These are phyloP conservation scores for Geotrichum europaeum DNA, from an alignment of 1,139 yeast genomes.

Conservation along the genomic window DNA sequence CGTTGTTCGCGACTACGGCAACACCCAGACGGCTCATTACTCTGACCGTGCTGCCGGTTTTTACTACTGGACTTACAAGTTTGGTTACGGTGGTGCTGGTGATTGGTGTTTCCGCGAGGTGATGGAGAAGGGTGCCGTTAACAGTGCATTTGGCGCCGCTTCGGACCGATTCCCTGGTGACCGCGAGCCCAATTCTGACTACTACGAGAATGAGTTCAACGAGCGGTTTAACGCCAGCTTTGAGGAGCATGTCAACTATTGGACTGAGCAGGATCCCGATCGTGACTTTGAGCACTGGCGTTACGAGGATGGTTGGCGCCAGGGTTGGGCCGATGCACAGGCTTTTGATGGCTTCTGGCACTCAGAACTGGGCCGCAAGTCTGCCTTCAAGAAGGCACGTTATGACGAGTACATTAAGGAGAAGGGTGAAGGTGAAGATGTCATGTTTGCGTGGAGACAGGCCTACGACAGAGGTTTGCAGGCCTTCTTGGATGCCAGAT, in stretches of 20 bases:
- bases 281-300: constrained; percentile 74
- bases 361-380: constrained; percentile 64
- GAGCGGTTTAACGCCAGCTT: constrained; percentile 39
- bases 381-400: constrained; percentile 58
- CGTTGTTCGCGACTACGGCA: constrained; percentile 40
- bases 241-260: constrained; percentile 52
- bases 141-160: constrained; percentile 5
- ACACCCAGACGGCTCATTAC: constrained; percentile 42
- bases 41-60: constrained; percentile 58
- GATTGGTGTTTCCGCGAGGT: constrained; percentile 90
- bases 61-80: constrained; percentile 87
- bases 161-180: constrained; percentile 1
- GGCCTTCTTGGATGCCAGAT: constrained; percentile 19
- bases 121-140: constrained; percentile 55
- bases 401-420: constrained; percentile 50
- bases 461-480: constrained; percentile 63
- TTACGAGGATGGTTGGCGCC: constrained; percentile 64
- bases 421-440: constrained; percentile 48
- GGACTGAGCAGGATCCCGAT: constrained; percentile 55
- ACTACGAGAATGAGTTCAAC: constrained; percentile 37
- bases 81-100: constrained; percentile 84
- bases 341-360: constrained; percentile 63
- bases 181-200: constrained; percentile 6
- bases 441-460: constrained; percentile 81
- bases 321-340: constrained; percentile 66